These are phyloP conservation scores for Uronychia binucleata DNA, from an alignment of 73 alveolate species.

Conservation along the genomic window DNA sequence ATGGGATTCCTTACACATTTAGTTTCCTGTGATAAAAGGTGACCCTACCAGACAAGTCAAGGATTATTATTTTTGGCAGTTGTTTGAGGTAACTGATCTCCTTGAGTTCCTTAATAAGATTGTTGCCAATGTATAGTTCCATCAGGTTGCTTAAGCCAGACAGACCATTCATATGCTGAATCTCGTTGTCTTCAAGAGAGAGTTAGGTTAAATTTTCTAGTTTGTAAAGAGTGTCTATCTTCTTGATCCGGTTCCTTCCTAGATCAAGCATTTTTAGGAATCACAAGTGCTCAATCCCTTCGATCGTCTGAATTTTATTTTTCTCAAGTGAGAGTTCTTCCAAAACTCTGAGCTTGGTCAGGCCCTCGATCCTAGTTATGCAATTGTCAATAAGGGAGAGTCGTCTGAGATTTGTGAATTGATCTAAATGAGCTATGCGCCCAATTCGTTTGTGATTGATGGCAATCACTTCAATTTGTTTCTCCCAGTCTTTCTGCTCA, in stretches of 20 bases:
- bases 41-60: constrained; percentile 82
- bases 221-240: constrained; percentile 80
- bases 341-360: constrained; percentile 73
- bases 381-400: constrained; percentile 84
- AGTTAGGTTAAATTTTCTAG: constrained; percentile 83
- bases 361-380: constrained; percentile 84
- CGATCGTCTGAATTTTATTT: constrained; percentile 80
- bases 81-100: constrained; percentile 66
- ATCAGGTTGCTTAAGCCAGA: constrained; percentile 75
- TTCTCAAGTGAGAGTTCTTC: constrained; percentile 93
- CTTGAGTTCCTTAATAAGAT: constrained; percentile 73
- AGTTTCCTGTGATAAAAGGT: too few species aligned
- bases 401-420: constrained; percentile 60
- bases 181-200: constrained; percentile 92
- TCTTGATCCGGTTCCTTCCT: constrained; percentile 78
- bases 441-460: constrained; percentile 66
- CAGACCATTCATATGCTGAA: constrained; percentile 83
- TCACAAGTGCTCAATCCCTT: constrained; percentile 69
- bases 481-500: constrained; percentile 56
- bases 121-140: constrained; percentile 96
- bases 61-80: constrained; percentile 75
- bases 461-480: constrained; percentile 46
- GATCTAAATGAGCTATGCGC: constrained; percentile 63
- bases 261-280: constrained; percentile 86
- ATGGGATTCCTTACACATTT: constrained; percentile 66